Evolutionary conservation across 192 early-diverging fungal species (phyloP), one percentile per base, ranked within the genome.

Genomic region (Thamnidium elegans): DNA sequence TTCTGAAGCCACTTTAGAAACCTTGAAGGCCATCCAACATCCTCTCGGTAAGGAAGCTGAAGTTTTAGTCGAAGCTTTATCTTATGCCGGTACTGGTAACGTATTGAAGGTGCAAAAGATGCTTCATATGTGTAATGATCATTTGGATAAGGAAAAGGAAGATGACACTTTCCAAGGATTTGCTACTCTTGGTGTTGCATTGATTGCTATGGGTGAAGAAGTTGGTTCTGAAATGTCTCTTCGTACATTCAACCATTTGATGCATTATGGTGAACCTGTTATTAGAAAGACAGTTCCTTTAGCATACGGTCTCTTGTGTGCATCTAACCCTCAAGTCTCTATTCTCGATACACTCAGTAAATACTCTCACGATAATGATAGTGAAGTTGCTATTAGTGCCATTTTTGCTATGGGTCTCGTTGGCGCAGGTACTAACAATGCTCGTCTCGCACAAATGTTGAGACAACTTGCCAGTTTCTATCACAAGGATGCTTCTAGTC

Each of bases 341-440:
- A 90, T 99, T 36, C 78, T 99, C 8, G 97, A 99, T 65, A 92
- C 93, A 14, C 84, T 99, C 51, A 94, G 90, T 81, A 98, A 98
- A 79, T 95, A 94, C 75, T 99, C 97, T 43, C 97, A 99, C 79
- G 97, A 99, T 83, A 94, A 94, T 63, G 97, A 99, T 77, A 77
- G 84, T 45, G 90, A 96, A 34, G 96, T 99, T 43, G 92, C 97
- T 7, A 78, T 91, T 31, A 97, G 92, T 75, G 96, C 97, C 13
- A 92, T 98, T 50, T 96, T 99, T 80, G 95, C 96, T 23, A 97
- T 99, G 96, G 97, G 97, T 59, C 76, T 98, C 55, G 92, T 99
- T 17, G 97, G 97, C 20, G 96, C 96, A 4, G 97, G 97, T 51
- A 98, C 97, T 15, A 99, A 99, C 85, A 98, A 99, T 74, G 97